Evolutionary conservation across 352 stramenopile species (phyloP), one percentile per base, ranked within the genome.

Genomic region (Pythium monospermum): DNA sequence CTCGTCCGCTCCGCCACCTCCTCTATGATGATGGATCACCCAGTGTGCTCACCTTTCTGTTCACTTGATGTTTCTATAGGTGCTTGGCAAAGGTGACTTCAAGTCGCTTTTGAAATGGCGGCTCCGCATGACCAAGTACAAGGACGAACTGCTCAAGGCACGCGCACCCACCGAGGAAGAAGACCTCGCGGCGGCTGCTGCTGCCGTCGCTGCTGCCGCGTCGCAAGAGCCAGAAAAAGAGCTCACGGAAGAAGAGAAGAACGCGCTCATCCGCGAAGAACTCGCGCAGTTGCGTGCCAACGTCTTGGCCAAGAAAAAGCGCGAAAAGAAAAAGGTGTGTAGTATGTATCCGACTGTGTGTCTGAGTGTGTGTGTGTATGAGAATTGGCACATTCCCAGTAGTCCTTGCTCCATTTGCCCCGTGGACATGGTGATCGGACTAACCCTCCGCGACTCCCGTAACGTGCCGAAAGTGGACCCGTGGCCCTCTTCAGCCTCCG

Each of bases 1-100:
- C 21, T 10, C 21, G 7, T 15, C 33, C 36, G 6, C 36, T 18
- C 8, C 10, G 10, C 11, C 6, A n/a, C 36, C 12, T 41, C 18
- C 18, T 41, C 36, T 18, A 10, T 18, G 18, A 21, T 46, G 15
- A 12, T 35, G 30, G 8, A 13, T 35, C 30, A 13, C 30, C 8
- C 30, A 35, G 8, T 13, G 13, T 35, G 13, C 30, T 35, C 30
- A 35, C 30, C 11, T 35, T 4, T 38, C 6, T 39, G 6, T 48
- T 21, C 23, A 19, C 12, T 39, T n/a, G 35, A 40, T 40, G 10
- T 5, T 11, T 43, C n/a, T n/a, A 23, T 64, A 94, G 83, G 83
- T 99, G 8, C 78, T 99, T 13, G 97, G 97, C 42, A 99, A 99
- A 47, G 66, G 71, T 6, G 97, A 99, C 56, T 99, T 99, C 52